Base-by-base conservation (phyloP, 2,329 filamentous ascomycete genomes). In the Neurospora crassa region DNA sequence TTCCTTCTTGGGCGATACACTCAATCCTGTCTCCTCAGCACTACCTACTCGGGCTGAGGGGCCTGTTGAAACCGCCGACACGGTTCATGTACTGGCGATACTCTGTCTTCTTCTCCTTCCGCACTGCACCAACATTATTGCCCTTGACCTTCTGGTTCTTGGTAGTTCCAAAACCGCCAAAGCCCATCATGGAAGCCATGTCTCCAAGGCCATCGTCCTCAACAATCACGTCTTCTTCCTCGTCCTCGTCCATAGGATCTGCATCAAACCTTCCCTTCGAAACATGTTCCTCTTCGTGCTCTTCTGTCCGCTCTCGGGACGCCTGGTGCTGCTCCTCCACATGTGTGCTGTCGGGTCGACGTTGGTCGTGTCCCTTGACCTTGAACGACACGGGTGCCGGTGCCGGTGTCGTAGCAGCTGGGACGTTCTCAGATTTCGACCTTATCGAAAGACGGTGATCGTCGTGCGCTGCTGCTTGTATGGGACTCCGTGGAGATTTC, bases 71-170 rank as follows among this genome's bases (percentile, higher is more conserved):
- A 6, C 92, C 92, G 71, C 92, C 92, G 69, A 89, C 85, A 71
- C 92, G 87, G 78, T 96, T 96, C 89, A 99, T 99, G 81, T 99
- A 99, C 87, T 99, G 96, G 76, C 96, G 87, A 79, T 97, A 98
- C 84, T 96, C 89, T 16, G 91, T 92, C 88, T 93, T 94, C 89
- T 97, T 97, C 83, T 96, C 93, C 85, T 96, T 97, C 75, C 91
- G 85, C 69, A 97, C 89, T 0, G 85, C 93, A 70, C 92, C 94
- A 59, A 91, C 89, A 78, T 94, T 89, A 79, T 99, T 99, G 1
- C 96, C 96, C 0, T 88, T 86, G 1, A 99, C 90, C 79, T 97
- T 96, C 70, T 91, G 93, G 72, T 92, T 89, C 81, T 98, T 96
- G 24, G 96, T 98, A 34, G 89, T 90, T 71, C 90, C 90, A 81